Conservation (phyloP, 768 basidiomycete genomes). For the Lactifluus hygrophoroides region DNA sequence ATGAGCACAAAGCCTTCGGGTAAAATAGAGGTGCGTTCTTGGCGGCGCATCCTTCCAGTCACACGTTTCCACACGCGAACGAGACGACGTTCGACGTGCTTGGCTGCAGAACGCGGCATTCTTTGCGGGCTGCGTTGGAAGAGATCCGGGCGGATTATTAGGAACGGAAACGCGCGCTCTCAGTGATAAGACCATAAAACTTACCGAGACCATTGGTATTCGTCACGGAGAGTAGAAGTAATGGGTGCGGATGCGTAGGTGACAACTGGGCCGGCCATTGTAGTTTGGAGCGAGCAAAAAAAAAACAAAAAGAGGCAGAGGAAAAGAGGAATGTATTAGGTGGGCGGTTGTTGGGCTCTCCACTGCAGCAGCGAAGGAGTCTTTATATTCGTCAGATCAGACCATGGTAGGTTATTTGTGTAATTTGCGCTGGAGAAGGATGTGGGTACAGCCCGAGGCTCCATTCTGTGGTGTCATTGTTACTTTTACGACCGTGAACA, state of each 20-base stretch:
- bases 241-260: not conserved
- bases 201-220: slow-evolving; percentile 10
- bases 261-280: slow-evolving; percentile 16
- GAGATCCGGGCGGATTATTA: too few relatives aligned
- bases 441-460: too few relatives aligned
- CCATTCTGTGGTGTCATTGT: too few relatives aligned
- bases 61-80: slow-evolving; percentile 54
- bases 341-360: too few relatives aligned
- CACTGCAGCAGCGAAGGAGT: too few relatives aligned
- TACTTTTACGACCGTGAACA: too few relatives aligned
- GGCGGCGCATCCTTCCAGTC: slow-evolving; percentile 44
- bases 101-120: slow-evolving; percentile 29
- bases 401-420: too few relatives aligned
- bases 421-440: too few relatives aligned
- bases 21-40: slow-evolving; percentile 43
- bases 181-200: not conserved
- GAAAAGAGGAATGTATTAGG: too few relatives aligned
- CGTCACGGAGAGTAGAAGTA: not conserved
- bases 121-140: not conserved
- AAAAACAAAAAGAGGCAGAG: not conserved
- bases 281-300: not conserved
- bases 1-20: slow-evolving; percentile 55
- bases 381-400: too few relatives aligned
- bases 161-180: not conserved
- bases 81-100: slow-evolving; percentile 49